Evolutionary conservation across 257 asterid genomes (phyloP).

Genomic region (Galeopsis tetrahit): DNA sequence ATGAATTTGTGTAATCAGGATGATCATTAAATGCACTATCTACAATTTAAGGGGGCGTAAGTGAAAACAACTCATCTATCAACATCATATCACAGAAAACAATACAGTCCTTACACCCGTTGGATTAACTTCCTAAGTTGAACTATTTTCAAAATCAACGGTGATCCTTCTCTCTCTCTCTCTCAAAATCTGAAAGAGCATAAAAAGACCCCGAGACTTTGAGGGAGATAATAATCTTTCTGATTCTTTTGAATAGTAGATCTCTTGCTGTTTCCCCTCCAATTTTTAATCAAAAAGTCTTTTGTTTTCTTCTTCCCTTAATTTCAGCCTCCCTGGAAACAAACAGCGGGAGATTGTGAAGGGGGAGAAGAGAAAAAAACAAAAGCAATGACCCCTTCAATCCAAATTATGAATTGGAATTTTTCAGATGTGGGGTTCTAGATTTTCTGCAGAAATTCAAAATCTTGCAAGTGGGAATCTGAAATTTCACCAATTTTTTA

Average conservation of each 20-base stretch:
- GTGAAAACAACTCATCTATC: not conserved
- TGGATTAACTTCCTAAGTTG: slow-evolving; percentile 38
- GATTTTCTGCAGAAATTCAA: slow-evolving; percentile 34
- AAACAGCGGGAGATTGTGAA: slow-evolving; percentile 19
- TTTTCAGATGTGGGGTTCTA: slow-evolving; percentile 34
- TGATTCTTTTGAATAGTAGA: slow-evolving; percentile 36
- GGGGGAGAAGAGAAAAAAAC: too few relatives aligned
- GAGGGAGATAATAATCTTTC: slow-evolving; percentile 29
- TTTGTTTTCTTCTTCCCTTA: slow-evolving; percentile 37
- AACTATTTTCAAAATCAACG: slow-evolving; percentile 41
- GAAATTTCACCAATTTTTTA: slow-evolving; percentile 26
- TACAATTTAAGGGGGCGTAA: too few relatives aligned
- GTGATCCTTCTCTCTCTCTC: slow-evolving; percentile 44
- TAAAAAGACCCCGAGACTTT: slow-evolving; percentile 32
- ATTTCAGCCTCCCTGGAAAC: slow-evolving; percentile 7
- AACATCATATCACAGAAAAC: not conserved
- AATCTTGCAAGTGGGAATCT: slow-evolving; percentile 31
- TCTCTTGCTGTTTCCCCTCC: slow-evolving; percentile 29
- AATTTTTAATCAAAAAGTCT: slow-evolving; percentile 32
- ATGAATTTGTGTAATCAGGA: too few relatives aligned
- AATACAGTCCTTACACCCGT: slow-evolving; percentile 37
- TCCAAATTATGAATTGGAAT: slow-evolving; percentile 7
- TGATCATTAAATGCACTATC: too few relatives aligned
- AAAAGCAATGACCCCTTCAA: too few relatives aligned
- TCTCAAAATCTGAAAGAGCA: slow-evolving; percentile 33